Evolutionary conservation across 176 grass and related monocot species (phyloP).

Genomic region (Coix lacrymajobi): DNA sequence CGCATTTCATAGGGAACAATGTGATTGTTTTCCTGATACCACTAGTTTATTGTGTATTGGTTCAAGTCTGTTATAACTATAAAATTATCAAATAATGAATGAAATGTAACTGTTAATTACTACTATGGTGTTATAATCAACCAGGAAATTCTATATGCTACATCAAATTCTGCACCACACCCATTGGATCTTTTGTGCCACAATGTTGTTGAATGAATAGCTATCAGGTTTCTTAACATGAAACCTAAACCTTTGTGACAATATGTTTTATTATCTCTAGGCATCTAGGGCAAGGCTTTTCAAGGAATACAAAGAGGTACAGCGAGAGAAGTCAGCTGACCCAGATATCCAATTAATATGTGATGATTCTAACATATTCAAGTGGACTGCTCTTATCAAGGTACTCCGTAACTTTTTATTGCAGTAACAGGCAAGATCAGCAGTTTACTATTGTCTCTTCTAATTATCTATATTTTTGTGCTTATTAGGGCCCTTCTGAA

Average conservation of each 20-base stretch:
- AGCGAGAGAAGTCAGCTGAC: slow-evolving; percentile 83
- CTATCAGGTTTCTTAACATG: neutral
- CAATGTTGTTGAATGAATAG: too few relatives aligned
- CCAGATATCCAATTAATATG: slow-evolving; percentile 97
- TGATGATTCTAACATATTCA: slow-evolving; percentile 97
- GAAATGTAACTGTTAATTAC: neutral
- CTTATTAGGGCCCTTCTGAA: slow-evolving; percentile 83
- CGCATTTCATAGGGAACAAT: neutral
- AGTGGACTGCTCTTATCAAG: slow-evolving; percentile 98
- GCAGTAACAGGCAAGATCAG: neutral
- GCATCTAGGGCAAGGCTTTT: slow-evolving; percentile 94
- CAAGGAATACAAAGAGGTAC: slow-evolving; percentile 96
- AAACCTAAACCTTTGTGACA: neutral
- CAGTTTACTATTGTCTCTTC: neutral
- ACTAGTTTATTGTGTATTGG: neutral
- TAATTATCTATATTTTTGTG: slow-evolving; percentile 13
- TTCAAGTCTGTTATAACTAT: neutral
- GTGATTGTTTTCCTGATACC: neutral
- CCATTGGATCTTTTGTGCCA: neutral
- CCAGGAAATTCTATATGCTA: neutral
- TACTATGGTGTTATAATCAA: neutral
- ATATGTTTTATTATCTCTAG: slow-evolving; percentile 27
- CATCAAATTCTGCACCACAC: neutral
- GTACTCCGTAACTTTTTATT: slow-evolving; percentile 28
- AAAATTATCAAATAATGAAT: neutral